phyloP scores from a whole-genome alignment of 1,284 basidiomycete species.

The Ganoderma lucidum region DNA sequence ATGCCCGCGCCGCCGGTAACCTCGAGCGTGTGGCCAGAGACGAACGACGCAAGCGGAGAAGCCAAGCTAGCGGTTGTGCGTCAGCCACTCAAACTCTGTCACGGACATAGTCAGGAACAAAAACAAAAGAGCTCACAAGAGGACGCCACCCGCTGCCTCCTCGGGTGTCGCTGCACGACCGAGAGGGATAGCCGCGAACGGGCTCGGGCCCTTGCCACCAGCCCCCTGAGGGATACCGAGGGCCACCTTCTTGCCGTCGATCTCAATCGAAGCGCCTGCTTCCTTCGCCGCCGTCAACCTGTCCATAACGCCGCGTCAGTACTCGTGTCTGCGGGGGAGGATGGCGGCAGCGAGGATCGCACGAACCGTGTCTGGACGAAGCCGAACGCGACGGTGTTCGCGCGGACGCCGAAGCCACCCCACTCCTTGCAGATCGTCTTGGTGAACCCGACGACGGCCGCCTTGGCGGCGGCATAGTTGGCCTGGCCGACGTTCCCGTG shows the following conservation, averaged over 20 bases:
- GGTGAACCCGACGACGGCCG: slow-evolving; percentile 79
- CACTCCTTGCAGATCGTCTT: slow-evolving; percentile 91
- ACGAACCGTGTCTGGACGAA: slow-evolving; percentile 74
- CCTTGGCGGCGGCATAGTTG: slow-evolving; percentile 85
- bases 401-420: slow-evolving; percentile 84
- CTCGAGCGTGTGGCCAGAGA: slow-evolving; percentile 85
- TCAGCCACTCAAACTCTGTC: slow-evolving; percentile 14
- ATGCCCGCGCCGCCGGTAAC: slow-evolving; percentile 82
- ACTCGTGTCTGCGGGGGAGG: too few species aligned
- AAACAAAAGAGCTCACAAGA: slow-evolving; percentile 63
- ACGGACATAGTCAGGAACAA: background rate
- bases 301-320: background rate
- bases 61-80: slow-evolving; percentile 58
- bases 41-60: slow-evolving; percentile 81
- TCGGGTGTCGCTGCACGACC: slow-evolving; percentile 78
- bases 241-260: slow-evolving; percentile 85
- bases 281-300: slow-evolving; percentile 67
- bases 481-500: slow-evolving; percentile 88
- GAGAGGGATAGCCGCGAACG: slow-evolving; percentile 69
- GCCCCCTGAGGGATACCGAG: slow-evolving; percentile 73
- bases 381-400: slow-evolving; percentile 85
- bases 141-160: slow-evolving; percentile 77
- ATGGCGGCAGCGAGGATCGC: background rate
- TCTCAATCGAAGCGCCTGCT: slow-evolving; percentile 77
- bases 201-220: slow-evolving; percentile 39